Conservation (phyloP, 2,329 filamentous ascomycete species). For the Setomelanomma holmii region DNA sequence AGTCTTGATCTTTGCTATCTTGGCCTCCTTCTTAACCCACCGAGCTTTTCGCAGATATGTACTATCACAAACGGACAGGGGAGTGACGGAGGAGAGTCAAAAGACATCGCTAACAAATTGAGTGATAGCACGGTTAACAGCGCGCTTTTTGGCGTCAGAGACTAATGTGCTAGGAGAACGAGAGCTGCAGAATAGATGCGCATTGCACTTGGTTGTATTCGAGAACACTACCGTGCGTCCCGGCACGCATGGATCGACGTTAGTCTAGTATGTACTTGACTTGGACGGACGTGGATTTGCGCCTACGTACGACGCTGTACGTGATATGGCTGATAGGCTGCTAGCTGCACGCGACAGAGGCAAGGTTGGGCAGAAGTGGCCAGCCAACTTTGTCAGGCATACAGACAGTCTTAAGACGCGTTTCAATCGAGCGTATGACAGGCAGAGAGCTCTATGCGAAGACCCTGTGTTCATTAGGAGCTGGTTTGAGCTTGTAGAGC, state of each 20-base stretch:
- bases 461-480: too few relatives aligned
- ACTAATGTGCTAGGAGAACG: not conserved
- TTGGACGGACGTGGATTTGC: too few relatives aligned
- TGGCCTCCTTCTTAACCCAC: constrained; percentile 9
- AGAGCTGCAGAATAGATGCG: not conserved
- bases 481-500: too few relatives aligned
- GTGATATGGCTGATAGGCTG: too few relatives aligned
- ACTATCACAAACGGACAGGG: constrained; percentile 11
- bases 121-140: constrained; percentile 6
- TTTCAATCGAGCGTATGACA: too few relatives aligned
- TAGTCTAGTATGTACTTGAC: too few relatives aligned
- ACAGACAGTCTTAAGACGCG: too few relatives aligned
- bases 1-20: constrained; percentile 11
- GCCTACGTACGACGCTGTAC: too few relatives aligned
- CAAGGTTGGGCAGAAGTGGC: too few relatives aligned
- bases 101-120: constrained; percentile 3
- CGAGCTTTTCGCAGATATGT: constrained; percentile 2
- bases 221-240: not conserved
- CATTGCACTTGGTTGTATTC: not conserved
- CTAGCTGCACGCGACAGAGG: too few relatives aligned
- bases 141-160: not conserved
- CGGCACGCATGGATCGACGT: constrained; percentile 2
- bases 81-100: constrained; percentile 9
- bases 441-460: too few relatives aligned
- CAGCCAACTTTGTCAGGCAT: too few relatives aligned